These are phyloP conservation scores for Coemansia sp. DNA, from an alignment of 192 early-diverging fungal genomes.

Conservation along the genomic window DNA sequence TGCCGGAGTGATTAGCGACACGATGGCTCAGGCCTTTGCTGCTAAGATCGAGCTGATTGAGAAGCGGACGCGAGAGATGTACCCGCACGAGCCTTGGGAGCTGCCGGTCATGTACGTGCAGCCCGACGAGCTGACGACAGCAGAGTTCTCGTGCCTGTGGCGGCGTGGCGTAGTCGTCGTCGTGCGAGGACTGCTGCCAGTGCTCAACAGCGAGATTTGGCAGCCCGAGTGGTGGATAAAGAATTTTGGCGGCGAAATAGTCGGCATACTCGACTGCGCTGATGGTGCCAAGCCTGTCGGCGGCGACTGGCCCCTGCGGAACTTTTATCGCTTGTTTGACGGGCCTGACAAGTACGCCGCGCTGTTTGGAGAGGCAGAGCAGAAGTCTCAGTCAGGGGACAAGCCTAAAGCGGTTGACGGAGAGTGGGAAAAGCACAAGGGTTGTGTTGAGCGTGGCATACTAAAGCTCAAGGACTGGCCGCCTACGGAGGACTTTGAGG, in stretches of 20 bases:
- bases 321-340: slow-evolving; percentile 62
- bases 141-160: slow-evolving; percentile 51
- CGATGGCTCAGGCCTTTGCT: slow-evolving; percentile 5
- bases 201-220: slow-evolving; percentile 28
- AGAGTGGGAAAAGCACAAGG: slow-evolving; percentile 29
- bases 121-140: slow-evolving; percentile 21
- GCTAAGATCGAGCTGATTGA: slow-evolving; percentile 4
- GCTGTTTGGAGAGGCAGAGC: slow-evolving; percentile 13
- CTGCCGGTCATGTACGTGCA: slow-evolving; percentile 28
- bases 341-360: slow-evolving; percentile 22
- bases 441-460: slow-evolving; percentile 27
- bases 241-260: slow-evolving; percentile 46
- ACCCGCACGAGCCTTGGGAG: slow-evolving; percentile 45
- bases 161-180: slow-evolving; percentile 29
- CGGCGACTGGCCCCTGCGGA: slow-evolving; percentile 38
- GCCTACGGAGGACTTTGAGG: slow-evolving; percentile 60
- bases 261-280: slow-evolving; percentile 62
- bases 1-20: slow-evolving; percentile 10
- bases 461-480: slow-evolving; percentile 72
- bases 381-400: not conserved
- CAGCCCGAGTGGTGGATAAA: slow-evolving; percentile 39
- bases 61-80: slow-evolving; percentile 38
- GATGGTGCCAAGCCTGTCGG: slow-evolving; percentile 8
- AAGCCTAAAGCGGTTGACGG: not conserved
- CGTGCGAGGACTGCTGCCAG: slow-evolving; percentile 29